These are phyloP conservation scores for Fusarium sp. DNA, from an alignment of 2,329 filamentous ascomycete genomes.

Conservation along the genomic window DNA sequence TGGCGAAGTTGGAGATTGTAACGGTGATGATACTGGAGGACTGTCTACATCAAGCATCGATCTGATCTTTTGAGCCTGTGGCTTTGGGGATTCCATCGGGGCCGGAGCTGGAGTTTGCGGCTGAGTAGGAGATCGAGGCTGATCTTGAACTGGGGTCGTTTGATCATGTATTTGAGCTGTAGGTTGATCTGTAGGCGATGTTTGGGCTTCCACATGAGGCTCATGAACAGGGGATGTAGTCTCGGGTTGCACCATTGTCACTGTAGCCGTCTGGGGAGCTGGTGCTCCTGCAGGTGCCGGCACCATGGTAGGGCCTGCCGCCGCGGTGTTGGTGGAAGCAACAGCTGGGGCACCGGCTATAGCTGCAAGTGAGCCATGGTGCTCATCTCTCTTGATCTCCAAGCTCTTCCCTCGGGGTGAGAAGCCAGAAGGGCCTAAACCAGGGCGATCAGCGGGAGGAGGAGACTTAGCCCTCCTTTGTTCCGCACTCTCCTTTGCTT, in stretches of 20 bases:
- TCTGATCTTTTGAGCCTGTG: conserved; percentile 23
- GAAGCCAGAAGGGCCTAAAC: conserved; percentile 44
- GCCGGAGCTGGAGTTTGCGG: background rate
- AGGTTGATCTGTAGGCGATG: conserved; percentile 10
- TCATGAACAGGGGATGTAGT: conserved; percentile 10
- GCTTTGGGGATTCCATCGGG: background rate
- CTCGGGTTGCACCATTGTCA: conserved; percentile 22
- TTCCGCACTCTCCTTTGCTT: conserved; percentile 67
- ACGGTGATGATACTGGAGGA: background rate
- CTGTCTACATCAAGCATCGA: conserved; percentile 30
- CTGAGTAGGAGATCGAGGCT: background rate
- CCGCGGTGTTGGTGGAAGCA: conserved; percentile 6
- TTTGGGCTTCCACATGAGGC: conserved; percentile 6
- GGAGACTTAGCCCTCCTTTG: conserved; percentile 68
- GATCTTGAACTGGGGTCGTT: background rate
- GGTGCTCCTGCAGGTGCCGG: conserved; percentile 2
- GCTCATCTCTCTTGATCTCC: conserved; percentile 57
- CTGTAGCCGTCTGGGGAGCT: conserved; percentile 20
- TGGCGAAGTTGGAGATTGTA: conserved; percentile 1
- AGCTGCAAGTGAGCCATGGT: conserved; percentile 20
- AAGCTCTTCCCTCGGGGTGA: conserved; percentile 60
- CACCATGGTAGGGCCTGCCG: conserved; percentile 5
- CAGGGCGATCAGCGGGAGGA: conserved; percentile 56
- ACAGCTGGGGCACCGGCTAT: conserved; percentile 25
- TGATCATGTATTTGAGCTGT: conserved; percentile 5